Conservation (phyloP, 1,284 basidiomycete genomes). For the Binderoboletus segoi region DNA sequence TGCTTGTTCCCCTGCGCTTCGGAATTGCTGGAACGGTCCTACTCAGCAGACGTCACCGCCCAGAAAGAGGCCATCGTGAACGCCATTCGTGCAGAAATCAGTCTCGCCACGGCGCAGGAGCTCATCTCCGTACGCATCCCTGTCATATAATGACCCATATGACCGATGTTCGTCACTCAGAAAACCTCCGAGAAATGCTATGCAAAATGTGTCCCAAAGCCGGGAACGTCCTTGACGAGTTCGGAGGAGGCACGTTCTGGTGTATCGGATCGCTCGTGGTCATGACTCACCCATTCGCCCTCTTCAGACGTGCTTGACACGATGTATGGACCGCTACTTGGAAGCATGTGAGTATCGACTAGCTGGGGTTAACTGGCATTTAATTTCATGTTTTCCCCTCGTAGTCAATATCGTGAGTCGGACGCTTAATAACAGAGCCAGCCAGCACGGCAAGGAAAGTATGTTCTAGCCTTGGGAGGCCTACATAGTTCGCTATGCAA, state of each 20-base stretch:
- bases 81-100: slow-evolving; percentile 70
- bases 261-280: background rate
- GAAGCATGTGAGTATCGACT: slow-evolving; percentile 68
- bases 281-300: slow-evolving; percentile 1
- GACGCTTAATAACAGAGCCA: slow-evolving; percentile 61
- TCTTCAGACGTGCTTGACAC: slow-evolving; percentile 66
- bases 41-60: slow-evolving; percentile 57
- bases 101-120: slow-evolving; percentile 76
- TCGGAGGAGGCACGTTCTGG: slow-evolving; percentile 65
- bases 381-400: slow-evolving; percentile 1
- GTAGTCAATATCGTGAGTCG: slow-evolving; percentile 75
- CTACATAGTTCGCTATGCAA: background rate
- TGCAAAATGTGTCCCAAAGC: slow-evolving; percentile 78
- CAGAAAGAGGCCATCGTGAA: slow-evolving; percentile 75
- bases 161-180: slow-evolving; percentile 38
- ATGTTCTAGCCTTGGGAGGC: slow-evolving; percentile 8
- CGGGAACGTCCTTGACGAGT: slow-evolving; percentile 64
- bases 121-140: slow-evolving; percentile 65
- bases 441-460: slow-evolving; percentile 30
- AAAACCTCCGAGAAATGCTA: slow-evolving; percentile 81
- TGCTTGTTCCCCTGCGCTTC: background rate
- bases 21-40: slow-evolving; percentile 1
- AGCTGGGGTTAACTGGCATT: background rate
- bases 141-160: background rate
- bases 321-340: slow-evolving; percentile 81